These are phyloP conservation scores for Westerdykella sp. DNA, from an alignment of 2,329 filamentous ascomycete genomes.

Conservation along the genomic window DNA sequence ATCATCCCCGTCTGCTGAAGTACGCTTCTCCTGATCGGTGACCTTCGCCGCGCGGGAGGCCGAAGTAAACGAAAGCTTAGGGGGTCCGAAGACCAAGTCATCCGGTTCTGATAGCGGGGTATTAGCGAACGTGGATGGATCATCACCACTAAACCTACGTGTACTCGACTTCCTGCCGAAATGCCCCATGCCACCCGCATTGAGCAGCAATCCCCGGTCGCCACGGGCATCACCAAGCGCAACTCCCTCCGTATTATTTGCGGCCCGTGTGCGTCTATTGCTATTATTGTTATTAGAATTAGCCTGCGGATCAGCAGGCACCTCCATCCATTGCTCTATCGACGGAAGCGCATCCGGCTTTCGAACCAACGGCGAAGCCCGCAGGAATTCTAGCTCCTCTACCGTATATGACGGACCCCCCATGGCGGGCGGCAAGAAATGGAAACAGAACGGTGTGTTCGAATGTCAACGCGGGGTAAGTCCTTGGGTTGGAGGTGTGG, in stretches of 20 bases:
- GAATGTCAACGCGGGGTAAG: slow-evolving; percentile 3
- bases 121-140: slow-evolving; percentile 22
- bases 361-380: slow-evolving; percentile 73
- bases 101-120: slow-evolving; percentile 54
- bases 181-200: slow-evolving; percentile 31
- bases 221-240: slow-evolving; percentile 21
- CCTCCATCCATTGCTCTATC: slow-evolving; percentile 96
- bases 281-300: slow-evolving; percentile 17
- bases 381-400: slow-evolving; percentile 68
- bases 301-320: slow-evolving; percentile 25
- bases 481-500: slow-evolving; percentile 3
- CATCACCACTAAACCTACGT: slow-evolving; percentile 46
- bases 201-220: slow-evolving; percentile 22
- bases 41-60: slow-evolving; percentile 53
- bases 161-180: slow-evolving; percentile 33
- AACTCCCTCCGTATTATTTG: slow-evolving; percentile 23
- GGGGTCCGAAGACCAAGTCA: slow-evolving; percentile 79
- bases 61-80: slow-evolving; percentile 76
- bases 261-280: slow-evolving; percentile 21
- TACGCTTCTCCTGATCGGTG: slow-evolving; percentile 34
- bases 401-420: slow-evolving; percentile 55
- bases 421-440: slow-evolving; percentile 15
- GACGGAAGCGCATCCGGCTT: slow-evolving; percentile 76
- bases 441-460: slow-evolving; percentile 5
- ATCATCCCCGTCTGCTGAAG: slow-evolving; percentile 37